Evolutionary conservation across 352 stramenopile genomes (phyloP), one percentile per base, ranked within the genome.

Genomic region (Globisporangium recalcitrans): DNA sequence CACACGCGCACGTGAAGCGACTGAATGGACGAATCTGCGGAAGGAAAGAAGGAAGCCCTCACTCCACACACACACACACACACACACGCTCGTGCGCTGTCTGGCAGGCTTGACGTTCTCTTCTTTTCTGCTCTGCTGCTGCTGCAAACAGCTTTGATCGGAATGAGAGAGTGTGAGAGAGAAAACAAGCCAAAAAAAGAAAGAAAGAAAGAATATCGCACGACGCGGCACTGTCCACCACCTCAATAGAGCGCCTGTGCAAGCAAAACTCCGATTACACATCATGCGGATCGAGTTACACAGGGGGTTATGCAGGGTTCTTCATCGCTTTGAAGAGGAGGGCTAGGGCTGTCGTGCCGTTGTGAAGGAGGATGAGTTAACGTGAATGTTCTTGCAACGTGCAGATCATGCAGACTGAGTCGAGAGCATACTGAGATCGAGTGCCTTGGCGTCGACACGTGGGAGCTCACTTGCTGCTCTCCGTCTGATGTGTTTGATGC

Each of bases 331-430:
- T 61, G 1, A 7, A 52, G 26, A 42, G 40, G 36, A 3, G 22
- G n/a, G n/a, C n/a, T n/a, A 44, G 14, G 13, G 14, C 9, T 42
- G 54, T 52, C 29, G 54, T 60, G 24, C 2, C 5, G 26, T 60
- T 52, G 54, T 52, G 3, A 11, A 49, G 38, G 54, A 60, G 26
- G 54, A 60, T 53, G 55, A 61, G 55, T 61, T 61, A 61, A 61
- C 55, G 24, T 40, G 53, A 59, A 59, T 59, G 52, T 59, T 49
- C 32, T 26, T 48, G 40, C 36, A 58, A 40, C 40, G 24, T n/a
- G 31, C 21, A 38, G 32, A 27, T 21, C 32, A 21, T 21, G n/a
- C n/a, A n/a, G n/a, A n/a, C n/a, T n/a, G n/a, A n/a, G n/a, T n/a
- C n/a, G n/a, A n/a, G 27, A 31, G 2, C 27, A 31, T 31, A 31